These are phyloP conservation scores for Penicillium subrubescens DNA, from an alignment of 495 filamentous ascomycete genomes.

Conservation along the genomic window DNA sequence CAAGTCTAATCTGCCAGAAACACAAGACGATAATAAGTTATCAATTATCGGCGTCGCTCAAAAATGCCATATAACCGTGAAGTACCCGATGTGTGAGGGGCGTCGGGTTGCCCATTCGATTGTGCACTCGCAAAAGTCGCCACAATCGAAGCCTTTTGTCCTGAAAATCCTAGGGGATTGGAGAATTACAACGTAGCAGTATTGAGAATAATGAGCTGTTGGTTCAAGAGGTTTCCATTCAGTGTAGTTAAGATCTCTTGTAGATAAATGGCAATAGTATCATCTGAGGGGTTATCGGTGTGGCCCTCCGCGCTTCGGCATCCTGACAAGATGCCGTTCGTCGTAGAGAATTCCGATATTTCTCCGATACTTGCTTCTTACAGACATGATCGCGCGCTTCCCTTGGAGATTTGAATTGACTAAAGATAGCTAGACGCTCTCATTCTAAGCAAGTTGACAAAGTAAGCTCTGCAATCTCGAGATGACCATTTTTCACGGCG, in stretches of 20 bases:
- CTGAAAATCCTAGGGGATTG: neutral
- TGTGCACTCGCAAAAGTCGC: neutral
- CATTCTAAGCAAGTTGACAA: neutral
- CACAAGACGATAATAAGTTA: neutral
- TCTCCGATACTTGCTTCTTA: neutral
- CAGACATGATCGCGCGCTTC: too few species aligned
- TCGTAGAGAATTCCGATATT: neutral
- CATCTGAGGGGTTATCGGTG: neutral
- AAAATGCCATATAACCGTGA: constrained; percentile 15
- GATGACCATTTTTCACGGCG: neutral
- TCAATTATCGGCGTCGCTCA: neutral
- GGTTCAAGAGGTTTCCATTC: neutral
- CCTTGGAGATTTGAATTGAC: neutral
- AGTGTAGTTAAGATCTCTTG: neutral
- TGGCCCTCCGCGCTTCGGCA: neutral
- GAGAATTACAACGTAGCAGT: neutral
- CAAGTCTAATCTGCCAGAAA: neutral
- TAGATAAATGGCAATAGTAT: neutral
- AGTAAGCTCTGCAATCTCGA: neutral
- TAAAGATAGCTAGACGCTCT: neutral
- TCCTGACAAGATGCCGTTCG: neutral
- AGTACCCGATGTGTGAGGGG: constrained; percentile 10
- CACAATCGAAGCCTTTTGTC: neutral
- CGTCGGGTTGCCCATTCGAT: constrained; percentile 6
- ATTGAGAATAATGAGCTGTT: neutral